phyloP scores from a whole-genome alignment of 1,284 basidiomycete species.

The Peniophora sp. region DNA sequence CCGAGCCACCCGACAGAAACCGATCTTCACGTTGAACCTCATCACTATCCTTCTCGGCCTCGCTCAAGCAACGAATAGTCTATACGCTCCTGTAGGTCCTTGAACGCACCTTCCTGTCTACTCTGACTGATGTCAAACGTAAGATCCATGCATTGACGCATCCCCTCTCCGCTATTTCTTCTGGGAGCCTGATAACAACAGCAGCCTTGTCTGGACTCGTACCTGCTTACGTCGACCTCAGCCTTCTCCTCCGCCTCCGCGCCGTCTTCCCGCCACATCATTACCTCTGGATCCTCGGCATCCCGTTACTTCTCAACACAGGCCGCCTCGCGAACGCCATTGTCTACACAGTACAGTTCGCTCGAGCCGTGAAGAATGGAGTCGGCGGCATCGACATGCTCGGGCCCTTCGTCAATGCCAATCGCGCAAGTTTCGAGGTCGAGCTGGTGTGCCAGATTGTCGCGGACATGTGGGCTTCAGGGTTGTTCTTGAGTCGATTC shows the following conservation, averaged over 20 bases:
- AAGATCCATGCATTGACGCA: slow-evolving; percentile 3
- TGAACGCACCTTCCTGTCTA: slow-evolving; percentile 3
- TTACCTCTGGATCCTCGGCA: slow-evolving; percentile 4
- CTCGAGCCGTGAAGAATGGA: neutral
- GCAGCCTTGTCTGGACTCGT: slow-evolving; percentile 8
- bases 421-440: slow-evolving; percentile 12
- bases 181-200: slow-evolving; percentile 5
- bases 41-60: slow-evolving; percentile 14
- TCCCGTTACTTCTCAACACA: slow-evolving; percentile 11
- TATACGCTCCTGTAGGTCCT: slow-evolving; percentile 2
- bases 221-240: slow-evolving; percentile 14
- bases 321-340: slow-evolving; percentile 9
- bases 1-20: slow-evolving; percentile 12
- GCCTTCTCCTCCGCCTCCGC: slow-evolving; percentile 17
- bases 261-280: slow-evolving; percentile 16
- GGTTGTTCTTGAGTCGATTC: slow-evolving; percentile 10
- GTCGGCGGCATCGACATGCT: neutral
- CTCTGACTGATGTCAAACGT: neutral
- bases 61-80: slow-evolving; percentile 7
- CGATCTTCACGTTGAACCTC: slow-evolving; percentile 21
- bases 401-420: slow-evolving; percentile 6
- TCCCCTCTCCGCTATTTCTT: neutral
- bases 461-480: slow-evolving; percentile 17
- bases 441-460: slow-evolving; percentile 22
- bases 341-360: slow-evolving; percentile 8